Conservation (phyloP, 768 basidiomycete genomes). For the Amanita exitialis region DNA sequence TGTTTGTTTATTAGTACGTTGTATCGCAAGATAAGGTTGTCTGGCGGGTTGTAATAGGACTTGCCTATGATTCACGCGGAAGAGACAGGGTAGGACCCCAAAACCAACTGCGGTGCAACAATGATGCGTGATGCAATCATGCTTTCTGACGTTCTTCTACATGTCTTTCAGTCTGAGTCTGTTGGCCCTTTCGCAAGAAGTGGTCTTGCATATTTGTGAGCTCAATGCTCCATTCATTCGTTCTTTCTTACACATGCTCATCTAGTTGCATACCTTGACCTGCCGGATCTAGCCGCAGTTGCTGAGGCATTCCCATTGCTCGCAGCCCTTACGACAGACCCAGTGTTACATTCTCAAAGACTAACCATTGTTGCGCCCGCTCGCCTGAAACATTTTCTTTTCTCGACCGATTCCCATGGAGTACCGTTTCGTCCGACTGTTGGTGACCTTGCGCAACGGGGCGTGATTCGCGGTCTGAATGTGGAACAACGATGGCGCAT, state of each 20-base stretch:
- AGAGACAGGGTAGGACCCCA: neutral
- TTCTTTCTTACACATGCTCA: neutral
- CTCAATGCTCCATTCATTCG: neutral
- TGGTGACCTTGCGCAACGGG: constrained; percentile 56
- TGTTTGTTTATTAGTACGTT: neutral
- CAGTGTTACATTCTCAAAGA: constrained; percentile 52
- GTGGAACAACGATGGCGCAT: constrained; percentile 59
- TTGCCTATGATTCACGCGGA: too few relatives aligned
- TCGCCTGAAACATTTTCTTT: constrained; percentile 55
- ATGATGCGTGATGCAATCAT: neutral
- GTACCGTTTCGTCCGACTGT: constrained; percentile 52
- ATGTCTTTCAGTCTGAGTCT: constrained; percentile 8
- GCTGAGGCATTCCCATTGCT: constrained; percentile 38
- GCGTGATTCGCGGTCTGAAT: constrained; percentile 59
- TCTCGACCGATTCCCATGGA: constrained; percentile 47
- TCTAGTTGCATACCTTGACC: constrained; percentile 60
- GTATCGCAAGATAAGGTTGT: too few relatives aligned
- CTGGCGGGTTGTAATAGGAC: too few relatives aligned
- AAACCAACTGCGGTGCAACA: neutral
- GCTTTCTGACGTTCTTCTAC: neutral
- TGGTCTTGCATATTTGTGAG: constrained; percentile 50
- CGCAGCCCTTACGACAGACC: constrained; percentile 45
- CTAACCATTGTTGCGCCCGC: constrained; percentile 56
- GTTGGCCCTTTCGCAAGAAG: constrained; percentile 42
- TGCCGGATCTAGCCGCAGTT: constrained; percentile 56